phyloP scores from a whole-genome alignment of 1,139 yeast species.

The Wickerhamomyces sp. region DNA sequence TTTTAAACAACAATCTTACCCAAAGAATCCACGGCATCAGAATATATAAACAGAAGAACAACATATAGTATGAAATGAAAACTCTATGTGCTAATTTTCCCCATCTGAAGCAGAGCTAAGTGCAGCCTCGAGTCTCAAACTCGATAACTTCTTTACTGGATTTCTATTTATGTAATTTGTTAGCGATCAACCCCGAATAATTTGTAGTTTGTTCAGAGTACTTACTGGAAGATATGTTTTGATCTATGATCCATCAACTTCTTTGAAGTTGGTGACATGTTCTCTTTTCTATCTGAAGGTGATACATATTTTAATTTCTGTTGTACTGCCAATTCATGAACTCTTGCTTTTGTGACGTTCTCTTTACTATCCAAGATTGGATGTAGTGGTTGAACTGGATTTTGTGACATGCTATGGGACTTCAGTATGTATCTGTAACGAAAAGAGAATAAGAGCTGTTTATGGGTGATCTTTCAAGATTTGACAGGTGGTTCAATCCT shows the following conservation, averaged over 20 bases:
- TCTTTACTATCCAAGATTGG: slow-evolving; percentile 24
- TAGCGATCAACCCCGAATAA: no score
- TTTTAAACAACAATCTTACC: no score
- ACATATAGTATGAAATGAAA: no score
- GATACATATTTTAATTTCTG: slow-evolving; percentile 25
- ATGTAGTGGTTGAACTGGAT: slow-evolving; percentile 22
- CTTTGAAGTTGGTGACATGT: slow-evolving; percentile 24
- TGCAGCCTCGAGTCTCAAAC: slow-evolving; percentile 20
- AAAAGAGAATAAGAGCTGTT: no score
- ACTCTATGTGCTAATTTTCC: background rate
- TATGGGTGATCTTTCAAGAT: no score
- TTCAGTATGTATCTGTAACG: no score
- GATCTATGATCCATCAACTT: slow-evolving; percentile 23
- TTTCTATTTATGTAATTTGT: no score
- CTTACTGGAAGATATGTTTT: slow-evolving; percentile 21
- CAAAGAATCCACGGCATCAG: no score
- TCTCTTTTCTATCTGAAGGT: slow-evolving; percentile 24
- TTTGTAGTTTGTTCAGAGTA: background rate
- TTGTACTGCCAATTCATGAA: slow-evolving; percentile 21
- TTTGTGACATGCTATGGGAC: slow-evolving; percentile 22
- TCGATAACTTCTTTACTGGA: slow-evolving; percentile 22
- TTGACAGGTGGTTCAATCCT: no score
- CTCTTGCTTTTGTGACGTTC: slow-evolving; percentile 22
- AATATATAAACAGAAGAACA: no score
- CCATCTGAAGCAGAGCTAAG: slow-evolving; percentile 7